Evolutionary conservation across 2,329 filamentous ascomycete species (phyloP), one percentile per base, ranked within the genome.

Genomic region (Arthrobotrys iridis): DNA sequence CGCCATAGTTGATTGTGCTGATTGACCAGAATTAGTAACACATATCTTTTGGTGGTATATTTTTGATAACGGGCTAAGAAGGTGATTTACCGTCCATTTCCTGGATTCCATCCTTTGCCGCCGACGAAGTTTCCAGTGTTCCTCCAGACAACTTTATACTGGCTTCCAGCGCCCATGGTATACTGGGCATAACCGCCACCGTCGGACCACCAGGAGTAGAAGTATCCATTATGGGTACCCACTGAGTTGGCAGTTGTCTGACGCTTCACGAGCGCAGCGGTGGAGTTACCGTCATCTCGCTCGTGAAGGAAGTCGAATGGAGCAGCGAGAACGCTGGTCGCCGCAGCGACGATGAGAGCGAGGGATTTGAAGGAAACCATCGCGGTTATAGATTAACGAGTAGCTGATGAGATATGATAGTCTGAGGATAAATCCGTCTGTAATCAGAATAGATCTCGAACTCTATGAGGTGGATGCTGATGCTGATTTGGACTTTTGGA

Each of bases 201-300:
- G 75, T 88, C 87, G 64, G 85, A 87, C 86, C 86, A 89, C 83
- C 84, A 88, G 10, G 85, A 87, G 81, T 87, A 89, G 83, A 85
- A 89, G 82, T 84, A 89, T 58, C 87, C 87, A 78, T 87, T 85
- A 82, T 86, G 83, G 6, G 83, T 85, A 46, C 87, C 87, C 0
- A 84, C 85, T 10, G 82, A 81, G 77, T 83, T 85, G 48, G 82
- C 79, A 22, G 85, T 86, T 15, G 82, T 82, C 66, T 81, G 76
- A 71, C 78, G 79, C 79, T 75, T 64, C 28, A 57, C 58, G 77
- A 80, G 78, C 57, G 79, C 35, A 28, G 22, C 55, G 30, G 65
- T 70, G 3, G 65, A 62, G 57, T 70, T 70, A n/a, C 65, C 65
- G 35, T 70, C 65, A n/a, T 70, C 65, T n/a, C 65, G 43, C 46